These are phyloP conservation scores for Colletotrichum eleusines DNA, from an alignment of 2,329 filamentous ascomycete species.

Conservation along the genomic window DNA sequence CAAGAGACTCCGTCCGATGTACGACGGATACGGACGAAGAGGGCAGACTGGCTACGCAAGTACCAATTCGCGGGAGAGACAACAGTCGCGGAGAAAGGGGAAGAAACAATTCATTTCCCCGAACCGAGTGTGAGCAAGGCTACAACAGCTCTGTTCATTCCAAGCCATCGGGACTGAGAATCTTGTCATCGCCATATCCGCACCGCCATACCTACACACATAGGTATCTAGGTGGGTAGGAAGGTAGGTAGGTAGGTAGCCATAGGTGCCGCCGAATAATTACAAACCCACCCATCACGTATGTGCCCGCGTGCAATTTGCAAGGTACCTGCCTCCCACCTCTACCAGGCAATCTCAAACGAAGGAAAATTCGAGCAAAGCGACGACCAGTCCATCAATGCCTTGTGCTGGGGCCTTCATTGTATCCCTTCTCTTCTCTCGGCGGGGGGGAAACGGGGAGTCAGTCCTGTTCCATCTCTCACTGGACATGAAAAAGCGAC, in stretches of 20 bases:
- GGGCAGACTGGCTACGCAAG: neutral
- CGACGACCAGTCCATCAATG: conserved; percentile 16
- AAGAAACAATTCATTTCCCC: neutral
- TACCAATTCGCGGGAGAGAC: conserved; percentile 1
- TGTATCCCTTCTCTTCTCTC: conserved; percentile 16
- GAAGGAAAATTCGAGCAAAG: conserved; percentile 2
- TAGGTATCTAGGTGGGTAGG: neutral
- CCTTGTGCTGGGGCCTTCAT: conserved; percentile 25
- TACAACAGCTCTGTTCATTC: conserved; percentile 1
- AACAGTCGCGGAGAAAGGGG: neutral
- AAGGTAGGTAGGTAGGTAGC: neutral
- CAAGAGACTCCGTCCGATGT: neutral
- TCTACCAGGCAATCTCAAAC: conserved; percentile 18
- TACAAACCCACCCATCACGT: neutral
- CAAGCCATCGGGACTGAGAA: neutral
- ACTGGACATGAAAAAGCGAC: conserved; percentile 21
- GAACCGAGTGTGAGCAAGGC: neutral
- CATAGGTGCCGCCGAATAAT: neutral
- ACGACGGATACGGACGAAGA: conserved; percentile 7
- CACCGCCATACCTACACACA: neutral
- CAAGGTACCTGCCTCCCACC: neutral
- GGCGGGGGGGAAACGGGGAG: conserved; percentile 16
- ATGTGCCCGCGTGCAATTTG: neutral
- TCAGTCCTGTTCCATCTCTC: conserved; percentile 22
- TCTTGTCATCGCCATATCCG: neutral